These are phyloP conservation scores for Calophaca sinica DNA, from an alignment of 306 rosid species.

Conservation along the genomic window DNA sequence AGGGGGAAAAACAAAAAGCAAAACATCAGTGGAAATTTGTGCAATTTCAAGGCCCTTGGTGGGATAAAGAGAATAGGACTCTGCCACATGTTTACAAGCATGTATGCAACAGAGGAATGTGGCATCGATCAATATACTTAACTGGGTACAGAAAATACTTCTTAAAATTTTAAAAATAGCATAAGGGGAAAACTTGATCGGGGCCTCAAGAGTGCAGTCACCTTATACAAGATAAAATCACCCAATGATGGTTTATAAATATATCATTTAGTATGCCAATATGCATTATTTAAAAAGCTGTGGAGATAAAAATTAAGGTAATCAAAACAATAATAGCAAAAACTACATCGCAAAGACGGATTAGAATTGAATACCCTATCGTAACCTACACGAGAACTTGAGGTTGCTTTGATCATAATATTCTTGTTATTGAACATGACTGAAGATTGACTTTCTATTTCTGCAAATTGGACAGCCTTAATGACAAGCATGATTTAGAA, in stretches of 20 bases:
- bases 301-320: conserved; percentile 18
- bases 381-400: conserved; percentile 13
- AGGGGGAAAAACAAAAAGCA: too few species aligned
- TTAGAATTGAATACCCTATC: conserved; percentile 1
- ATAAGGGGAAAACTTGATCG: neutral
- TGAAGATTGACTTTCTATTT: conserved; percentile 3
- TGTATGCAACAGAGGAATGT: conserved; percentile 11
- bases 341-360: neutral
- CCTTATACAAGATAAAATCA: neutral
- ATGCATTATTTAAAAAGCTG: neutral
- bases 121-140: conserved; percentile 8
- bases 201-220: neutral
- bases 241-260: neutral
- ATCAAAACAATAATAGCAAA: neutral
- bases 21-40: too few species aligned
- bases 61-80: conserved; percentile 1
- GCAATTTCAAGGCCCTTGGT: too few species aligned
- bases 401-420: conserved; percentile 14
- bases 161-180: neutral
- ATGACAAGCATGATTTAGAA: conserved; percentile 1
- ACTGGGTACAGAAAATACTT: neutral
- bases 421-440: conserved; percentile 13
- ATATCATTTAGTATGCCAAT: neutral
- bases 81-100: neutral
- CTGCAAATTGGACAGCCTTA: neutral